Evolutionary conservation across 805 yeast species (phyloP).

Genomic region (Candida pini): DNA sequence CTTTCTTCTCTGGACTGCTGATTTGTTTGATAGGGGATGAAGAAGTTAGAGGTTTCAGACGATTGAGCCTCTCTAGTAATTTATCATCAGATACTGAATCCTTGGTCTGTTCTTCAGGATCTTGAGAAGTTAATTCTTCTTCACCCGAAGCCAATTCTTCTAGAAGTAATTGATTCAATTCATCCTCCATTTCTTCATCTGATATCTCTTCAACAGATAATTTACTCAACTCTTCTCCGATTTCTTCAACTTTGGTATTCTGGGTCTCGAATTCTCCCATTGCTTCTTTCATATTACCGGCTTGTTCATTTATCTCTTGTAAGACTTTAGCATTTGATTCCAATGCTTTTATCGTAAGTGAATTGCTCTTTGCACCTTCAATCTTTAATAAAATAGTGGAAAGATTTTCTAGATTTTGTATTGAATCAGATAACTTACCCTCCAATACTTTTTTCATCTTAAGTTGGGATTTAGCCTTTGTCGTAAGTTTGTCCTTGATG

Average conservation of each 20-base stretch:
- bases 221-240: conserved; percentile 12
- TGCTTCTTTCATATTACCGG: conserved; percentile 16
- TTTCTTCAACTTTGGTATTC: conserved; percentile 14
- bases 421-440: conserved; percentile 16
- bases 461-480: conserved; percentile 20
- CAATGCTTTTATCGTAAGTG: conserved; percentile 16
- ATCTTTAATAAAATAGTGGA: conserved; percentile 17
- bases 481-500: conserved; percentile 13
- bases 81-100: not conserved
- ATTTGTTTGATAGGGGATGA: not conserved
- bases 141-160: conserved; percentile 3
- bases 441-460: conserved; percentile 18
- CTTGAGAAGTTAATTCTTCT: not conserved
- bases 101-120: not conserved
- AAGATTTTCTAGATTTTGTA: conserved; percentile 19
- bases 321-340: conserved; percentile 21
- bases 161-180: conserved; percentile 9
- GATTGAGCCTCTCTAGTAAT: conserved; percentile 1
- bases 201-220: not conserved
- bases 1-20: not conserved
- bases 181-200: conserved; percentile 22
- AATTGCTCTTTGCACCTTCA: conserved; percentile 24
- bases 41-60: not conserved
- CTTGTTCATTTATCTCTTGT: conserved; percentile 19
- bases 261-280: conserved; percentile 16